These are phyloP conservation scores for Persicaria tinctoria DNA, from an alignment of 148 eudicot species.

Conservation along the genomic window DNA sequence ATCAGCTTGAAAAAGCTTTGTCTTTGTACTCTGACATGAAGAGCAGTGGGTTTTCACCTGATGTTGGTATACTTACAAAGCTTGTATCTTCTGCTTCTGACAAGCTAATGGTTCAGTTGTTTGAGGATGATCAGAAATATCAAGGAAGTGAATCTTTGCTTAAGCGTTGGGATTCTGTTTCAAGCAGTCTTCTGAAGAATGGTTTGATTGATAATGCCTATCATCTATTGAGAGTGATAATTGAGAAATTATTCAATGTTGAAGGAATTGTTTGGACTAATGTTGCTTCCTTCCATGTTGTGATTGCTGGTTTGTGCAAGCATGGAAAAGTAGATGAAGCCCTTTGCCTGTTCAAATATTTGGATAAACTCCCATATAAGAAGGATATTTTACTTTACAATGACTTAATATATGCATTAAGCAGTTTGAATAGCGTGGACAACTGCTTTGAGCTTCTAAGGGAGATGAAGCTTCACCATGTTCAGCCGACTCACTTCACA, in stretches of 20 bases:
- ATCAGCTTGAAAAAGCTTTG: constrained; percentile 45
- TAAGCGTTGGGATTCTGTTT: constrained; percentile 40
- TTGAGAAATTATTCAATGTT: constrained; percentile 27
- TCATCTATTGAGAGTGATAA: constrained; percentile 26
- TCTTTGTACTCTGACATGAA: constrained; percentile 44
- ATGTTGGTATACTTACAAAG: constrained; percentile 38
- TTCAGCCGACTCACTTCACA: constrained; percentile 55
- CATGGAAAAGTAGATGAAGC: constrained; percentile 51
- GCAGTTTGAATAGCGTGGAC: constrained; percentile 40
- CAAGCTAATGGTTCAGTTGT: constrained; percentile 36
- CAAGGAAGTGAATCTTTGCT: constrained; percentile 25
- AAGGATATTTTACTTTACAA: constrained; percentile 50
- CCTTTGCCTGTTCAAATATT: constrained; percentile 45
- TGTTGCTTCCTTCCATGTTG: constrained; percentile 41
- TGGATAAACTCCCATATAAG: constrained; percentile 45
- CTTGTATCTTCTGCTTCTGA: constrained; percentile 39
- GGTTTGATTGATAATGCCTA: constrained; percentile 49
- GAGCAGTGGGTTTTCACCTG: constrained; percentile 44
- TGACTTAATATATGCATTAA: constrained; percentile 51
- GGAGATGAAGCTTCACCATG: constrained; percentile 47
- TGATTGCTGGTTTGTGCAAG: constrained; percentile 50
- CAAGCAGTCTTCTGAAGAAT: constrained; percentile 37
- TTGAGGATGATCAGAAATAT: constrained; percentile 30
- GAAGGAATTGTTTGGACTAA: constrained; percentile 29
- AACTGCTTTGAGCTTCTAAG: constrained; percentile 50